Conservation (phyloP, 139 green algal genomes). For the Picochlorum sp. region DNA sequence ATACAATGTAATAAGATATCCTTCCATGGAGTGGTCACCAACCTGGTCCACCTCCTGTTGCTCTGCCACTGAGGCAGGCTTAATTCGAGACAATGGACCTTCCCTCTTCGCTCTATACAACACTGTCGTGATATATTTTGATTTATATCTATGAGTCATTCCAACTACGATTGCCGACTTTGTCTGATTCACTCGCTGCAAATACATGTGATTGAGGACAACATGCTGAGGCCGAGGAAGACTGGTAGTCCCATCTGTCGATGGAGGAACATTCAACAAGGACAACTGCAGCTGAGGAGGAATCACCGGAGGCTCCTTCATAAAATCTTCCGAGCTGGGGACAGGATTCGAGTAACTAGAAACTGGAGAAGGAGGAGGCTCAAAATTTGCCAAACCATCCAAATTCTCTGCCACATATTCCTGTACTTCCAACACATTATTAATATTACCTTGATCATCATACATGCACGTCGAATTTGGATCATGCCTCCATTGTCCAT, state of each 20-base stretch:
- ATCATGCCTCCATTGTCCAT: constrained; percentile 93
- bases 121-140: constrained; percentile 96
- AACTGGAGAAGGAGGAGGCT: constrained; percentile 80
- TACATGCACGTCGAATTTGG: constrained; percentile 91
- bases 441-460: constrained; percentile 96
- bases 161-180: constrained; percentile 72
- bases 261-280: constrained; percentile 88
- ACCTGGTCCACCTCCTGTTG: too few species aligned
- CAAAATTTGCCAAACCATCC: constrained; percentile 81
- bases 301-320: constrained; percentile 90
- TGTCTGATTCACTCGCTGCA: constrained; percentile 38
- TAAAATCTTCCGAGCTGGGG: constrained; percentile 75
- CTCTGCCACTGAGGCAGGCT: too few species aligned
- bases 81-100: background rate
- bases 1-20: too few species aligned
- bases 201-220: constrained; percentile 95
- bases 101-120: constrained; percentile 46
- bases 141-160: constrained; percentile 84
- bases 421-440: constrained; percentile 97
- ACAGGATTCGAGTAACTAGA: constrained; percentile 71
- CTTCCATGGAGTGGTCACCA: too few species aligned
- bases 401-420: constrained; percentile 95
- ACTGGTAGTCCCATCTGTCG: constrained; percentile 59
- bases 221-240: constrained; percentile 95
- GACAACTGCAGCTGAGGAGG: constrained; percentile 94